These are phyloP conservation scores for Ceratobasidium sp. DNA, from an alignment of 1,284 basidiomycete genomes.

Conservation along the genomic window DNA sequence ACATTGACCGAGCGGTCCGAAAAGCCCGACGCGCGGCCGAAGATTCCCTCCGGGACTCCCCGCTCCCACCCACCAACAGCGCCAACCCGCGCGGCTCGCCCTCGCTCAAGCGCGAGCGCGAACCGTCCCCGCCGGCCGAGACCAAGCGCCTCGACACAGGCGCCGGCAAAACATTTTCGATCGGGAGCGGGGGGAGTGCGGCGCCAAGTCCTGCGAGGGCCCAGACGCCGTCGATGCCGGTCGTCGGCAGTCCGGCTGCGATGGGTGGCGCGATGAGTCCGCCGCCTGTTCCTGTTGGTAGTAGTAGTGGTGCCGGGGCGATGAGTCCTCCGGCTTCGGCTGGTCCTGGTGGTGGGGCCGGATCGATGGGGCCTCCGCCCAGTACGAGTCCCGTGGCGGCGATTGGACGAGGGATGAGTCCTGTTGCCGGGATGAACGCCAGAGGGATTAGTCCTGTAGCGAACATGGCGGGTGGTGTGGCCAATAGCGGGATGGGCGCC, in stretches of 20 bases:
- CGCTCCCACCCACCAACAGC: neutral
- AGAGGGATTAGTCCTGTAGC: conserved; percentile 38
- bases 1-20: conserved; percentile 36
- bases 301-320: neutral
- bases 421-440: conserved; percentile 5
- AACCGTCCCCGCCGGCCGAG: conserved; percentile 15
- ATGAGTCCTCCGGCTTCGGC: conserved; percentile 18
- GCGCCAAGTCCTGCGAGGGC: conserved; percentile 25
- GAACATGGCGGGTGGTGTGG: conserved; percentile 19
- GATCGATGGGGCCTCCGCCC: conserved; percentile 4
- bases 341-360: neutral
- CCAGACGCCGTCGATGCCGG: conserved; percentile 24
- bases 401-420: conserved; percentile 11
- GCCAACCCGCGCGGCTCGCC: conserved; percentile 34
- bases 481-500: neutral
- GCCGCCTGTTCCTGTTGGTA: neutral
- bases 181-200: conserved; percentile 33
- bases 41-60: conserved; percentile 33
- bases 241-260: conserved; percentile 21
- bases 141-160: conserved; percentile 41
- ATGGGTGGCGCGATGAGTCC: conserved; percentile 18
- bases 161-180: conserved; percentile 31
- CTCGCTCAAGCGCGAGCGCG: conserved; percentile 42
- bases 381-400: neutral
- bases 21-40: conserved; percentile 38